These are phyloP conservation scores for Microdochium paspali DNA, from an alignment of 2,329 filamentous ascomycete genomes.

Conservation along the genomic window DNA sequence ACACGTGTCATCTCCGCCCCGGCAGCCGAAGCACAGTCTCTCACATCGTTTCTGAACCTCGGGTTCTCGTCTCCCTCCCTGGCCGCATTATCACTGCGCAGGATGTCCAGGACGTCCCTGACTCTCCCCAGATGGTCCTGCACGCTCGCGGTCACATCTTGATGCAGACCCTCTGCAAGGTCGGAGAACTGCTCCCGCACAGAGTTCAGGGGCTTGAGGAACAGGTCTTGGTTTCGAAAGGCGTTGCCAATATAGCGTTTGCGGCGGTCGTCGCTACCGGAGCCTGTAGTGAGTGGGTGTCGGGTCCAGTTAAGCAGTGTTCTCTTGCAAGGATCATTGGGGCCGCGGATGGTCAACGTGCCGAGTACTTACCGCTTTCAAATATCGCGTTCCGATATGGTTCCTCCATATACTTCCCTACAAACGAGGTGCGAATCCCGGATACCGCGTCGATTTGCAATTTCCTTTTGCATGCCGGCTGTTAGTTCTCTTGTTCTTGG, in stretches of 20 bases:
- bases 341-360: background rate
- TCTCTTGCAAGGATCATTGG: background rate
- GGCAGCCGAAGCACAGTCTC: conserved; percentile 3
- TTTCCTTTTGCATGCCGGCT: too few species aligned
- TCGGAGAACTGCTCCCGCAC: background rate
- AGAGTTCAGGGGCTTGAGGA: conserved; percentile 6
- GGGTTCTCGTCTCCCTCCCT: conserved; percentile 25
- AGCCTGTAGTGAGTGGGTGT: conserved; percentile 12
- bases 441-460: conserved; percentile 24
- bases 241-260: conserved; percentile 21
- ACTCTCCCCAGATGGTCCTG: conserved; percentile 16
- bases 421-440: conserved; percentile 24
- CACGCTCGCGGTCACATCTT: conserved; percentile 7
- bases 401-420: conserved; percentile 24
- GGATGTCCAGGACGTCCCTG: conserved; percentile 20
- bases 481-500: background rate
- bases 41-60: conserved; percentile 22
- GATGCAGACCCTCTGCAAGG: conserved; percentile 8
- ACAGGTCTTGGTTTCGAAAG: conserved; percentile 16
- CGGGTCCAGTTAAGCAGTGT: background rate
- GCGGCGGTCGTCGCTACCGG: conserved; percentile 19
- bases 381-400: conserved; percentile 20
- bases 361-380: conserved; percentile 19
- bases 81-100: conserved; percentile 25
- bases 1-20: too few species aligned